Conservation (phyloP, 2,329 filamentous ascomycete genomes). For the Penicillium sp. region DNA sequence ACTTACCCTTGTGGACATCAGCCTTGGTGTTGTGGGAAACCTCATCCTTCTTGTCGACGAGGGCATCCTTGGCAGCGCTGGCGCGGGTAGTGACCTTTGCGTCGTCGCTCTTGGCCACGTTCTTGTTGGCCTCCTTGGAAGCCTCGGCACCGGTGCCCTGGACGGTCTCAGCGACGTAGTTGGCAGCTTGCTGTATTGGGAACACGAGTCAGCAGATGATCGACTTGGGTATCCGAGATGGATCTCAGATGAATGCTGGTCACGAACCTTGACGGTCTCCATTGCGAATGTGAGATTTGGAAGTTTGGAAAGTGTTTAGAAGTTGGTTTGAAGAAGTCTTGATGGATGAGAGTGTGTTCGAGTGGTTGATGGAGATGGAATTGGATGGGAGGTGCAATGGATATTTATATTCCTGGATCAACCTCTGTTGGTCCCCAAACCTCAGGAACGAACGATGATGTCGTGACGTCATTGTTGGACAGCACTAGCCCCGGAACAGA, state of each 20-base stretch:
- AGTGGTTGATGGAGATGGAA: neutral
- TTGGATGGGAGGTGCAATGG: neutral
- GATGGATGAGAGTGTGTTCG: neutral
- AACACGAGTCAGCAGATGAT: neutral
- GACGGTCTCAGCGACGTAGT: conserved; percentile 65
- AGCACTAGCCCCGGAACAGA: neutral
- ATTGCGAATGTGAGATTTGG: conserved; percentile 11
- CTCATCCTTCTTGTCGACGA: conserved; percentile 53
- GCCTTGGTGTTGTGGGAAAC: conserved; percentile 45
- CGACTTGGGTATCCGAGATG: neutral
- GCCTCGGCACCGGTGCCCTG: conserved; percentile 55
- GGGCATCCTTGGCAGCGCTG: conserved; percentile 51
- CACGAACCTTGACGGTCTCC: conserved; percentile 22
- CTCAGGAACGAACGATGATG: neutral
- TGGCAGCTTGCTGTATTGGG: conserved; percentile 52
- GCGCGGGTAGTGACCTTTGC: conserved; percentile 53
- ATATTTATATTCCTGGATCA: conserved; percentile 2
- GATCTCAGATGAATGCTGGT: neutral
- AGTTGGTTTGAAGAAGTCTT: neutral
- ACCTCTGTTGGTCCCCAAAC: too few relatives aligned
- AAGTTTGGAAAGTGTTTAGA: neutral
- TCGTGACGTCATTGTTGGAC: conserved; percentile 3
- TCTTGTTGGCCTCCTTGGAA: conserved; percentile 68
- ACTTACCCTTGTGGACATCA: conserved; percentile 25
- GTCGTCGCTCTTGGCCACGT: conserved; percentile 61